Percentiles rank a stretch among this genome's conserved stretches.
phyloP scores from a whole-genome alignment of 768 basidiomycete species.

The Termitomyces sp. region DNA sequence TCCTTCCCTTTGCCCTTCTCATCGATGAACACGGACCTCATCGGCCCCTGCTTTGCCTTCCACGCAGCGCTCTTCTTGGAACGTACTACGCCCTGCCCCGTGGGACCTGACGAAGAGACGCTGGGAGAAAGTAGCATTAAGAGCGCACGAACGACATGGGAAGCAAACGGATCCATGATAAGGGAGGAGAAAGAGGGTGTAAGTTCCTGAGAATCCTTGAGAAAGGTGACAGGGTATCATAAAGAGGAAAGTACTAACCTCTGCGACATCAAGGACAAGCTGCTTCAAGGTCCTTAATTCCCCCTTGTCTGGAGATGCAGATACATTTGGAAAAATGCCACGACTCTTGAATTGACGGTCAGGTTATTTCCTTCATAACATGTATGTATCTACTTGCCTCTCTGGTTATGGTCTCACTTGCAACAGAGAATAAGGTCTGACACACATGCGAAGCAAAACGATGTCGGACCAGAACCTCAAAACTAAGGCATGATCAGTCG shows the following conservation, averaged over 20 bases:
- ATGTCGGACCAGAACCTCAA: constrained; percentile 63
- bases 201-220: constrained; percentile 53
- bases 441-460: constrained; percentile 96
- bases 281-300: constrained; percentile 64
- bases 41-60: constrained; percentile 75
- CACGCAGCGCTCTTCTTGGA: constrained; percentile 84
- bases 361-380: neutral
- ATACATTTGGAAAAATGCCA: constrained; percentile 47
- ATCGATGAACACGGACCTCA: constrained; percentile 73
- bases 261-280: constrained; percentile 58
- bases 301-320: constrained; percentile 51
- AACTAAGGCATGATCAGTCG: constrained; percentile 34
- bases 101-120: constrained; percentile 35
- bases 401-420: constrained; percentile 57
- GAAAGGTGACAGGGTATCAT: neutral
- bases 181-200: constrained; percentile 57
- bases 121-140: constrained; percentile 73
- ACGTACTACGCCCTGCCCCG: constrained; percentile 45
- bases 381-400: constrained; percentile 44
- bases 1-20: constrained; percentile 35
- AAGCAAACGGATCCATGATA: constrained; percentile 84
- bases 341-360: constrained; percentile 34
- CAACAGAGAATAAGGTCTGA: constrained; percentile 79
- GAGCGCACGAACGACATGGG: constrained; percentile 83
- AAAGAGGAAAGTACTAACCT: constrained; percentile 39